Evolutionary conservation across 257 asterid species (phyloP).

Genomic region (Solanum arcanum): DNA sequence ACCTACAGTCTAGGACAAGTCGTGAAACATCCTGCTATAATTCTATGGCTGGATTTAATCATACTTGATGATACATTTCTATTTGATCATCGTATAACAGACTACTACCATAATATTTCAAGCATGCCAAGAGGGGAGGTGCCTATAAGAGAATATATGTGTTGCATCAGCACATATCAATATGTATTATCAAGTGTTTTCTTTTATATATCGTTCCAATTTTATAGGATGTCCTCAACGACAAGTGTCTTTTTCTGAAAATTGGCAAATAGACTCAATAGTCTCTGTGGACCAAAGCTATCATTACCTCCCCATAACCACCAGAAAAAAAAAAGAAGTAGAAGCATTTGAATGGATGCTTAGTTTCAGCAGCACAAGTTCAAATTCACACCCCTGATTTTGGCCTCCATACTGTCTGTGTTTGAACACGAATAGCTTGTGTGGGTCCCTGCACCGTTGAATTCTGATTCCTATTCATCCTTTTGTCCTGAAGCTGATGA

Average conservation of each 20-base stretch:
- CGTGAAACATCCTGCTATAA: background rate
- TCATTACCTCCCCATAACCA: background rate
- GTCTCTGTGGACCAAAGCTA: background rate
- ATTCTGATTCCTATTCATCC: background rate
- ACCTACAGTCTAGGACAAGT: background rate
- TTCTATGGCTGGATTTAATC: background rate
- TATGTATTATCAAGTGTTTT: background rate
- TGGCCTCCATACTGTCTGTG: constrained; percentile 47
- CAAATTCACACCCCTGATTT: constrained; percentile 6
- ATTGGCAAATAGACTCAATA: background rate
- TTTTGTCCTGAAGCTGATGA: background rate
- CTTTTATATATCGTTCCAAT: constrained; percentile 1
- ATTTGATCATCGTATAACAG: background rate
- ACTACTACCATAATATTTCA: background rate
- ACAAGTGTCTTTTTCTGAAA: background rate
- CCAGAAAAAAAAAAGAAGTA: background rate
- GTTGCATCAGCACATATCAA: background rate
- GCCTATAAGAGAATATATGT: background rate
- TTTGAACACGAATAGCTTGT: background rate
- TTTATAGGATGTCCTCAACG: constrained; percentile 12
- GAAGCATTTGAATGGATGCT: background rate
- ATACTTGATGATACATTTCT: background rate
- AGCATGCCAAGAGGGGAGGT: background rate
- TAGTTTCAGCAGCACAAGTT: background rate
- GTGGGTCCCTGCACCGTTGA: background rate